Conservation (phyloP, 1,139 yeast genomes). For the Yamadazyma friedrichii region DNA sequence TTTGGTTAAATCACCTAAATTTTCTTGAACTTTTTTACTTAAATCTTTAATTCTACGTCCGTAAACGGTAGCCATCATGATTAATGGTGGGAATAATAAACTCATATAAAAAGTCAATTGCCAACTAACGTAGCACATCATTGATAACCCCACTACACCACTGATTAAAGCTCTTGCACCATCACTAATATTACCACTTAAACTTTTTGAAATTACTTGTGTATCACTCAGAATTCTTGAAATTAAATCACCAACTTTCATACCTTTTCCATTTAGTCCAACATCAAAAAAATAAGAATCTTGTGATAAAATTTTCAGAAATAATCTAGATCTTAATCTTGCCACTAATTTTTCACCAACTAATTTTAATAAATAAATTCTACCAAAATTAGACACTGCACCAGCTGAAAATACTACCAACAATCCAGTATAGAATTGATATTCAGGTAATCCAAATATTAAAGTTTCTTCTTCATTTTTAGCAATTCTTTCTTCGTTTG, state of each 20-base stretch:
- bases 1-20: slow-evolving; percentile 81
- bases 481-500: slow-evolving; percentile 23
- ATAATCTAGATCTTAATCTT: slow-evolving; percentile 71
- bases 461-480: slow-evolving; percentile 43
- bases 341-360: slow-evolving; percentile 88
- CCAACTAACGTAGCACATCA: slow-evolving; percentile 89
- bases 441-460: slow-evolving; percentile 31
- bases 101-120: slow-evolving; percentile 75
- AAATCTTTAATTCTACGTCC: slow-evolving; percentile 78
- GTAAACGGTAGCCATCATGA: slow-evolving; percentile 71
- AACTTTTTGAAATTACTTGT: slow-evolving; percentile 80
- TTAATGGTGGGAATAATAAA: slow-evolving; percentile 77
- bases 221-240: slow-evolving; percentile 88
- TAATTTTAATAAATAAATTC: slow-evolving; percentile 69
- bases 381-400: slow-evolving; percentile 74
- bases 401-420: slow-evolving; percentile 62
- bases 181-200: slow-evolving; percentile 88
- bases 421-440: slow-evolving; percentile 35
- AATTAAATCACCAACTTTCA: slow-evolving; percentile 89
- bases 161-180: slow-evolving; percentile 80
- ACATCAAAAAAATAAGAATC: slow-evolving; percentile 93
- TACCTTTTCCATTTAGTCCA: slow-evolving; percentile 48
- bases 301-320: slow-evolving; percentile 74
- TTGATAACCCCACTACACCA: slow-evolving; percentile 74
- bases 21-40: slow-evolving; percentile 77